Base-by-base conservation (phyloP, 176 grass and related monocot genomes). In the Avena atlantica region DNA sequence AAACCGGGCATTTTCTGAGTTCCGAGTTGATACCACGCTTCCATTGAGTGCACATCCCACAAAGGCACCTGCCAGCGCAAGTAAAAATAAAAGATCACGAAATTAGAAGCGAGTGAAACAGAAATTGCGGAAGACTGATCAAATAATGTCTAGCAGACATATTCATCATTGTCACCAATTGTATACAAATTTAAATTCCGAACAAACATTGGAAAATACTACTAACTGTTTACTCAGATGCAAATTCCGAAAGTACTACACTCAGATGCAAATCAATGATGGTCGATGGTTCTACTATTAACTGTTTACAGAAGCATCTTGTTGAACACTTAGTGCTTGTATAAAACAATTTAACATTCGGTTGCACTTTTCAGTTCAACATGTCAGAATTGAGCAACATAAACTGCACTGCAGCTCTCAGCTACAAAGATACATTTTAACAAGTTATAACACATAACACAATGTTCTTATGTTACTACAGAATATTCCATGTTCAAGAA, bases 41-140 rank as follows among this genome's bases (percentile, higher is more conserved):
- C 97, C 94, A 81, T 97, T 94, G 25, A 96, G 63, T 20, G 92
- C 92, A 81, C 92, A 94, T 66, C 94, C 97, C 55, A 94, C 80
- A 90, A 99, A 99, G 42, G 97, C 97, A 78, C 94, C 94, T 94
- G 79, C 11, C 47, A 86, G 64, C 37, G 49, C 79, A 88, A 78
- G 19, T 68, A 80, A 21, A 40, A 48, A 3, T n/a, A 4, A 20
- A 91, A 69, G 19, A 47, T 57, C 37, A 27, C 1, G 10, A 67
- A 42, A 74, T 12, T 21, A 2, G 21, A 48, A 76, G 20, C 27
- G 20, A 42, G 74, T n/a, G 74, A 44, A 79, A 84, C 9, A 87
- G 7, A 44, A 84, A 84, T 14, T 63, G 13, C 5, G 14, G 4
- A 76, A 51, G 8, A 70, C 4, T 65, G 48, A n/a, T 69, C 34